Percentiles rank a stretch among this genome's conserved stretches.
Evolutionary conservation across 805 yeast genomes (phyloP).

Genomic region (Kodamaea kakaduensis): DNA sequence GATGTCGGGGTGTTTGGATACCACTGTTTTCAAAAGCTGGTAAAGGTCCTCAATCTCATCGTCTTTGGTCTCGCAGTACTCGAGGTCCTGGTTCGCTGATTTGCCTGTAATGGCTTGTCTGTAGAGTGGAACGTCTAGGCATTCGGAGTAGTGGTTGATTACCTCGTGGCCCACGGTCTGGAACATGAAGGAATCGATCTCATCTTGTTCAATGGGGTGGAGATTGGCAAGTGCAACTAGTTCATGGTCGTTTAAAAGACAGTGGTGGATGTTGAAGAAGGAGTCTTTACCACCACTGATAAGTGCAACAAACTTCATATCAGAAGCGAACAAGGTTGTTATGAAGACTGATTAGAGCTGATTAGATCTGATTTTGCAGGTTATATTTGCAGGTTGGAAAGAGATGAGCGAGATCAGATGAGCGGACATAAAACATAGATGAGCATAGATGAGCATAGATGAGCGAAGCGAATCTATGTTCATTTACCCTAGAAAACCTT

Average conservation of each 20-base stretch:
- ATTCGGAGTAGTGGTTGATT: conserved; percentile 58
- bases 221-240: conserved; percentile 81
- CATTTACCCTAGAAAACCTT: no score
- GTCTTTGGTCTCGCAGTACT: conserved; percentile 59
- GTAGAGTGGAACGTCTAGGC: conserved; percentile 78
- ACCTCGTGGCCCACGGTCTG: conserved; percentile 95
- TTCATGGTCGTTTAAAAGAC: conserved; percentile 82
- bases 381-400: no score
- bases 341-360: not conserved
- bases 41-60: conserved; percentile 90
- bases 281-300: conserved; percentile 97
- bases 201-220: conserved; percentile 58
- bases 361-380: no score
- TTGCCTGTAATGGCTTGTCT: conserved; percentile 60
- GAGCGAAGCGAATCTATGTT: no score
- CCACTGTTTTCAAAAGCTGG: conserved; percentile 47
- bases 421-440: no score
- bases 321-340: no score
- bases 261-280: conserved; percentile 82
- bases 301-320: conserved; percentile 92
- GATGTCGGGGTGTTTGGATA: conserved; percentile 58
- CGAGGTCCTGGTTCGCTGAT: conserved; percentile 61
- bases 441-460: no score
- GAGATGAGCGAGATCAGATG: no score
- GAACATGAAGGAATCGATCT: conserved; percentile 92